phyloP scores from a whole-genome alignment of 805 yeast genomes.

The Kodamaea jinghongensis region DNA sequence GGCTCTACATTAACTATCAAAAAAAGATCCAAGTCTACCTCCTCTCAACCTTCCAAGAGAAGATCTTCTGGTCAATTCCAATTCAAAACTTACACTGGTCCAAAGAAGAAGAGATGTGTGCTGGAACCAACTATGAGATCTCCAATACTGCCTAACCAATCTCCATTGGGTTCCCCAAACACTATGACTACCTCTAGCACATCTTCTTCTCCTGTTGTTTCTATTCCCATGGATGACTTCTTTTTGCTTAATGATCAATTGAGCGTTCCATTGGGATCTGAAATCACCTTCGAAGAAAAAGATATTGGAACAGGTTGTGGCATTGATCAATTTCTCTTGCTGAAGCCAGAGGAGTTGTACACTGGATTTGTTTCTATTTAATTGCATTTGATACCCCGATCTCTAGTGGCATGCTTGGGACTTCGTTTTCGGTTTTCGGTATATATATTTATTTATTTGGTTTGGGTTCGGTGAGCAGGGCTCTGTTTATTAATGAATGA shows the following conservation, averaged over 20 bases:
- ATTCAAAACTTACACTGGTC: constrained; percentile 31
- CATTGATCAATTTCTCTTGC: constrained; percentile 22
- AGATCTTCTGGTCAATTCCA: constrained; percentile 21
- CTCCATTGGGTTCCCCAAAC: constrained; percentile 5
- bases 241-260: constrained; percentile 20
- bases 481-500: too few relatives aligned
- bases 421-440: too few relatives aligned
- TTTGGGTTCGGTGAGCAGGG: too few relatives aligned
- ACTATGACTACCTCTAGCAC: too few relatives aligned
- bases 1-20: constrained; percentile 11
- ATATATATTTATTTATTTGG: too few relatives aligned
- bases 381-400: too few relatives aligned
- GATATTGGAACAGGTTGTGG: constrained; percentile 16
- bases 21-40: constrained; percentile 27
- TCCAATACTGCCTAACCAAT: constrained; percentile 8
- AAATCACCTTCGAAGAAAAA: constrained; percentile 16
- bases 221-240: constrained; percentile 22
- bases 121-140: constrained; percentile 20
- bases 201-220: not conserved
- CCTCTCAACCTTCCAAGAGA: constrained; percentile 17
- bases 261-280: constrained; percentile 1
- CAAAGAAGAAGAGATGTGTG: constrained; percentile 22
- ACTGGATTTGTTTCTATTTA: constrained; percentile 18
- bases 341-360: constrained; percentile 27
- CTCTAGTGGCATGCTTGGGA: too few relatives aligned